Evolutionary conservation across 2,329 filamentous ascomycete species (phyloP).

Genomic region (Aspergillus pseudoterreus): DNA sequence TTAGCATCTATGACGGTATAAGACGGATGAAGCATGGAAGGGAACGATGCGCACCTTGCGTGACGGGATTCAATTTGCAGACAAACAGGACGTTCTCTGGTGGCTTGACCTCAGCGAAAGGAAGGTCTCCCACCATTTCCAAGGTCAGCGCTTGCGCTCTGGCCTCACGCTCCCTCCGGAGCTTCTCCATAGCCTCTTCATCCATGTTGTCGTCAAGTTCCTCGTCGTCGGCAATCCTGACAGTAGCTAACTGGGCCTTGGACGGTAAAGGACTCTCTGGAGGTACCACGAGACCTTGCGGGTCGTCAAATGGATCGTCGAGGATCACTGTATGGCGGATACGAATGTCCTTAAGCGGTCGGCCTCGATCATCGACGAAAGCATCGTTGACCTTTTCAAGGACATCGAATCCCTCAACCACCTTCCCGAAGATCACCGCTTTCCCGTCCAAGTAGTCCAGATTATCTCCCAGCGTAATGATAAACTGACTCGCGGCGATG

Average conservation of each 20-base stretch:
- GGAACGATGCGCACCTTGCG: slow-evolving; percentile 52
- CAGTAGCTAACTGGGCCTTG: slow-evolving; percentile 81
- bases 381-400: slow-evolving; percentile 89
- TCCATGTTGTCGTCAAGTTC: slow-evolving; percentile 74
- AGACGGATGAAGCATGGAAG: slow-evolving; percentile 1
- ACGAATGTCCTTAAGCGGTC: slow-evolving; percentile 89
- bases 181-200: slow-evolving; percentile 73
- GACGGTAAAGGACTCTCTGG: slow-evolving; percentile 76
- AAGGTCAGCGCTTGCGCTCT: slow-evolving; percentile 90
- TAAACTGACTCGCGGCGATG: slow-evolving; percentile 85
- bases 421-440: slow-evolving; percentile 90
- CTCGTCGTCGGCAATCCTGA: slow-evolving; percentile 87
- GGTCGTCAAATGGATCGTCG: slow-evolving; percentile 89
- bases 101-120: slow-evolving; percentile 94
- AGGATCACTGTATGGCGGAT: slow-evolving; percentile 89
- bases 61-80: slow-evolving; percentile 97
- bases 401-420: slow-evolving; percentile 92
- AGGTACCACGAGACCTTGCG: slow-evolving; percentile 69
- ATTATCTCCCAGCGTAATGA: slow-evolving; percentile 84
- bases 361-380: slow-evolving; percentile 79
- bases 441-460: slow-evolving; percentile 89
- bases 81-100: slow-evolving; percentile 97
- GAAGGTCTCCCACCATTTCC: slow-evolving; percentile 96
- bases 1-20: slow-evolving; percentile 2
- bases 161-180: slow-evolving; percentile 82